phyloP scores from a whole-genome alignment of 305 asterid species.

The Fraxinus ornus region DNA sequence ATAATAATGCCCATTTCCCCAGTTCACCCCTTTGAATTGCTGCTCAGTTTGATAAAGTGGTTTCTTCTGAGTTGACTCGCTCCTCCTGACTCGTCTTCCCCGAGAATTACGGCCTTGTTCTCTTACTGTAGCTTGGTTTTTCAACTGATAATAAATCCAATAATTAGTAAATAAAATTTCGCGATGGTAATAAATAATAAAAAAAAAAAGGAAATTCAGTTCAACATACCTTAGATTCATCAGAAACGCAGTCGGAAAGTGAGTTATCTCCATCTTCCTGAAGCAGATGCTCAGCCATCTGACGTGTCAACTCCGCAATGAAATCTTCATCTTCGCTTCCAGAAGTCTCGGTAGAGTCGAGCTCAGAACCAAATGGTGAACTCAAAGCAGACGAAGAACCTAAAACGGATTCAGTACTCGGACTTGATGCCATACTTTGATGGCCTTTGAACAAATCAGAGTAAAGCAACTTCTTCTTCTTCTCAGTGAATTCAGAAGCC shows the following conservation, averaged over 20 bases:
- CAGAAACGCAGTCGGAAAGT: not conserved
- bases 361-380: slow-evolving; percentile 60
- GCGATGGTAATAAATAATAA: no score
- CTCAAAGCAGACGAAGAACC: slow-evolving; percentile 57
- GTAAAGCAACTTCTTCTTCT: slow-evolving; percentile 29
- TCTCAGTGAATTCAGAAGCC: slow-evolving; percentile 26
- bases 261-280: slow-evolving; percentile 40
- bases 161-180: not conserved
- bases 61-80: slow-evolving; percentile 39
- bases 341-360: slow-evolving; percentile 50
- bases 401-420: slow-evolving; percentile 28
- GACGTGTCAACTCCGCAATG: slow-evolving; percentile 68
- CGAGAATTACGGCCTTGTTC: slow-evolving; percentile 19
- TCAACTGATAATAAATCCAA: slow-evolving; percentile 28
- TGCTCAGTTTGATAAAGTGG: slow-evolving; percentile 28
- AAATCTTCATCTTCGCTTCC: slow-evolving; percentile 57
- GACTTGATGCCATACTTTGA: not conserved
- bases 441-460: slow-evolving; percentile 44
- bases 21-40: slow-evolving; percentile 28
- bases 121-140: slow-evolving; percentile 37
- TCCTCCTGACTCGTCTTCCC: slow-evolving; percentile 34
- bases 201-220: not conserved
- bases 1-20: slow-evolving; percentile 24
- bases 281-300: slow-evolving; percentile 80
- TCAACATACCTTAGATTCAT: slow-evolving; percentile 30